Evolutionary conservation across 2,329 filamentous ascomycete species (phyloP).

Genomic region (Diplodia intermedia): DNA sequence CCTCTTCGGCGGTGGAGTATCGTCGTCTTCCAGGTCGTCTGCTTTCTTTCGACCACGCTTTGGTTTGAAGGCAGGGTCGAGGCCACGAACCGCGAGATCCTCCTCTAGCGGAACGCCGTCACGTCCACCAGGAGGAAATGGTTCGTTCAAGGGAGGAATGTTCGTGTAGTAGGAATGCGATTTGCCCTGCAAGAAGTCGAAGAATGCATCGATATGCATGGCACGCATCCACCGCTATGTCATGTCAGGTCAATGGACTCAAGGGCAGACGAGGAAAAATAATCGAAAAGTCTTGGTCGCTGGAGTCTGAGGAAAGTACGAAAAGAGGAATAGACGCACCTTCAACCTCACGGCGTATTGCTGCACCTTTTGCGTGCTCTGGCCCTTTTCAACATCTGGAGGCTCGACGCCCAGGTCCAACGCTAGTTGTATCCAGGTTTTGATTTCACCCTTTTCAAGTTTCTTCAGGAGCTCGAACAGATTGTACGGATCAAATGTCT

Average conservation of each 20-base stretch:
- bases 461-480: constrained; percentile 80
- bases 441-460: constrained; percentile 82
- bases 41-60: constrained; percentile 69
- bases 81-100: constrained; percentile 82
- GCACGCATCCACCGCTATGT: constrained; percentile 90
- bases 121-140: constrained; percentile 69
- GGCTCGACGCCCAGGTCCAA: constrained; percentile 87
- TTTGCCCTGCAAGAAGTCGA: constrained; percentile 83
- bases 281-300: background rate
- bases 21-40: constrained; percentile 63
- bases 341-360: constrained; percentile 93
- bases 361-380: constrained; percentile 91
- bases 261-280: background rate
- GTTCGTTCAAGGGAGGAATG: constrained; percentile 70
- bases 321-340: constrained; percentile 57
- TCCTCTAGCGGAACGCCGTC: constrained; percentile 87
- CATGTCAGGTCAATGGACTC: background rate
- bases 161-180: constrained; percentile 80
- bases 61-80: constrained; percentile 76
- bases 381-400: constrained; percentile 79
- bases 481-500: constrained; percentile 78
- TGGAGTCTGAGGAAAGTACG: background rate
- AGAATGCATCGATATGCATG: constrained; percentile 94
- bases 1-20: constrained; percentile 61
- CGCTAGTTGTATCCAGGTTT: constrained; percentile 90